Base-by-base conservation (phyloP, 139 green algal species). In the Nannochloris sp. region DNA sequence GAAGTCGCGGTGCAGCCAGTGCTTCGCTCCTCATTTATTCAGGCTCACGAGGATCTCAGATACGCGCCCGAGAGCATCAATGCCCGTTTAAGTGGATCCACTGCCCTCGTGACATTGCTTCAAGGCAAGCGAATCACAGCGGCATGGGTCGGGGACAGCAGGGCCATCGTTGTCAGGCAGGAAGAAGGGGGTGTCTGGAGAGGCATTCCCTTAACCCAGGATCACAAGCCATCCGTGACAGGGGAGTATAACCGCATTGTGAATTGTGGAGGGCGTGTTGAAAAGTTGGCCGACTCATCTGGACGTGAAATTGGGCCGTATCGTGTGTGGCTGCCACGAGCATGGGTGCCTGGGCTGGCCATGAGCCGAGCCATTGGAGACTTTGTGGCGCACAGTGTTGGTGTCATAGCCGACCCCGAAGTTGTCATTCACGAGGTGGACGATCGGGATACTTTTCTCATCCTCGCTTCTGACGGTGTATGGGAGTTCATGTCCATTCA, bases 401-500 rank as follows among this genome's bases (percentile, higher is more conserved):
- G 88, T 16, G 88, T 95, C n/a, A 79, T 65, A 9, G 84, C 79
- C 48, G 78, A 88, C 71, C 85, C 88, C 2, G 81, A 92, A 57
- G 72, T 84, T 59, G 72, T 33, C 6, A 61, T 77, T 16, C 48
- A 80, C 5, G 81, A 89, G 56, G 50, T 96, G 25, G 81, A 68
- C 0, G 61, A 73, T 9, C 56, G 81, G 20, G 86, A 96, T 69
- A 60, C 72, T 33, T 92, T 92, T 66, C 73, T 94, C 5, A 82
- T 97, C 13, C 68, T 97, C 23, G 91, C 91, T 20, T 87, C 69
- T n/a, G 91, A 97, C 33, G 91, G 90, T 28, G 85, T 97, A 28
- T 97, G 90, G 85, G 90, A 97, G 73, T 94, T 95, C 65, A 89
- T 97, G 53, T 78, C 56, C 37, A 88, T 79, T 71, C 78, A 96